Evolutionary conservation across 768 basidiomycete genomes (phyloP), one percentile per base, ranked within the genome.

Genomic region (Piloderma croceum): DNA sequence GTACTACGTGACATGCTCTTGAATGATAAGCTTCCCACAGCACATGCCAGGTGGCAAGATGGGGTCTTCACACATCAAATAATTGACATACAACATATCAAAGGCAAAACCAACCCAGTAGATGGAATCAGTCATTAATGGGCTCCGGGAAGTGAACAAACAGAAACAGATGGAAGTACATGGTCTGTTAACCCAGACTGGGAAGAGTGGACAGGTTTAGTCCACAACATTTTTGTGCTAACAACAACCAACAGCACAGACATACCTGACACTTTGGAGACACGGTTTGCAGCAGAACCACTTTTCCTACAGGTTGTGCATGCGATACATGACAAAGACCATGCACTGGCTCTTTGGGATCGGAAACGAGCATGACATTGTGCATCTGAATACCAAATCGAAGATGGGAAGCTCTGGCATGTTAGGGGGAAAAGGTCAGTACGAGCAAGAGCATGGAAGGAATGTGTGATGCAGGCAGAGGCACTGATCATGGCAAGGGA

Each of bases 11-110:
- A 60, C 29, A 42, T 57, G 0, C 46, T 63, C n/a, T 13, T 41
- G 1, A 59, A 43, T 42, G 49, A 51, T 34, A 51, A 52, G 11
- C 43, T 58, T 5, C 46, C 38, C 17, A 35, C 44, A 2, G 47
- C 45, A 0, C 60, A 64, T 41, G 46, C 52, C 0, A 18, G 53
- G 6, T 65, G 60, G 61, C 22, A 41, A 3, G 60, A 65, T 17
- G 44, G 59, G 7, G 43, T 65, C 4, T 23, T 61, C 4, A 41
- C 40, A 0, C 34, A 54, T 25, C 31, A 52, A 13, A 54, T 63
- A 21, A 39, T 44, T 0, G 50, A 53, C 6, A 46, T 54, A n/a
- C 33, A 44, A 3, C 58, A 58, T 35, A 34, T 44, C 0, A 52
- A 58, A 5, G 53, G 59, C 3, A 37, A 42, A 3, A 44, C 19